Conservation (phyloP, 192 early-diverging fungal species). For the Dissophora ornata region DNA sequence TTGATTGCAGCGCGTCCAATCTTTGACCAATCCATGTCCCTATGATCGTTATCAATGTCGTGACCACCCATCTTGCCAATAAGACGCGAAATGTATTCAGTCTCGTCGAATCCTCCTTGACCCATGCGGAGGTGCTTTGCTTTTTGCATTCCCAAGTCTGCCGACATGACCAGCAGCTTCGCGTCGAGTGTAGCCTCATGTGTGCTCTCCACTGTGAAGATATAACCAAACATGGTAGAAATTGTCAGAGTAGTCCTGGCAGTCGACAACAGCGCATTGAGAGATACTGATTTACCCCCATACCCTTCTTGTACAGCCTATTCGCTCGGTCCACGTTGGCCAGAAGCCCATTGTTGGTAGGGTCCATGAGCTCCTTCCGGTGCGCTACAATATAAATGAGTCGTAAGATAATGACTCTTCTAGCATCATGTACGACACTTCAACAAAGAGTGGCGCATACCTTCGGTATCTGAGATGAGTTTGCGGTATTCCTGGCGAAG, state of each 20-base stretch:
- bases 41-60: conserved; percentile 60
- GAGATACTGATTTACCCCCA: not conserved
- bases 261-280: too few species aligned
- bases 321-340: conserved; percentile 55
- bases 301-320: conserved; percentile 51
- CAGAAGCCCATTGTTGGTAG: conserved; percentile 46
- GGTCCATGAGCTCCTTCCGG: conserved; percentile 50
- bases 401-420: too few species aligned
- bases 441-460: conserved; percentile 7
- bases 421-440: not conserved
- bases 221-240: not conserved
- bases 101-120: conserved; percentile 77
- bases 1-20: conserved; percentile 66
- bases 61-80: conserved; percentile 63
- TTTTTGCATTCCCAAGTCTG: conserved; percentile 81
- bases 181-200: conserved; percentile 93
- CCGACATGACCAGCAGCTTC: conserved; percentile 77
- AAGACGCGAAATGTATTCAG: conserved; percentile 79
- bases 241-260: not conserved
- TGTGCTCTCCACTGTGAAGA: conserved; percentile 72
- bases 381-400: conserved; percentile 43
- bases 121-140: conserved; percentile 82
- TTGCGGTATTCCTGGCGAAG: conserved; percentile 52
- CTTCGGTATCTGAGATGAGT: conserved; percentile 52
- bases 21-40: conserved; percentile 66